Base-by-base conservation (phyloP, 1,284 basidiomycete genomes). In the Trichosporon coremiiforme region DNA sequence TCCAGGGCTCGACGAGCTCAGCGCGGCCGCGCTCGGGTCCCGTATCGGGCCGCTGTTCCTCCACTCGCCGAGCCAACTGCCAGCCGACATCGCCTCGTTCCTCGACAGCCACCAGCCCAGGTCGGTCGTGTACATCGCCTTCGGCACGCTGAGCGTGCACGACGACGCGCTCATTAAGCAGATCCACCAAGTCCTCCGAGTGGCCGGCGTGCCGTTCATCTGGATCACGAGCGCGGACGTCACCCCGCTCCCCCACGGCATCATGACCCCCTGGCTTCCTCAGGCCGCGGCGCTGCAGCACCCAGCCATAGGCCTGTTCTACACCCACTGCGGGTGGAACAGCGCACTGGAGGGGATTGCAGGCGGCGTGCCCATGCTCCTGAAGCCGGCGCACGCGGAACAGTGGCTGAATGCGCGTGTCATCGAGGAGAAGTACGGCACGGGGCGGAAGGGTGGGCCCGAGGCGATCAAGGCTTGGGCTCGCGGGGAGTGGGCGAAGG, bases 101-200 rank as follows among this genome's bases (percentile, higher is more conserved):
- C 57, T 60, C 57, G 57, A 60, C 31, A 15, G 17, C 15, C 57
- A 60, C 1, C 8, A 8, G 31, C 29, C 13, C 12, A 29, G 57
- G 8, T 60, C 57, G 7, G 57, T 60, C 2, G 57, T 60, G 13
- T 60, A 60, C 57, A 60, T 60, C 57, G 29, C 57, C 29, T 60
- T 60, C 57, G 57, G 57, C 3, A 60, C 57, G 12, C 31, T 60
- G 15, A 17, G 31, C 25, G 57, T 17, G 31, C 31, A 6, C 57
- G 29, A 31, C 6, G 31, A 17, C 3, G 13, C 31, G 2, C 31
- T 60, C 31, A 8, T 9, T 4, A 6, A 17, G 31, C 31, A n/a
- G 15, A 31, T 60, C 57, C 29, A 29, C 31, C 5, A 1, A 3
- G 57, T 60, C 15, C 57, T 60, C 1, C 7, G 7, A 8, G 22